Evolutionary conservation across 2,329 filamentous ascomycete species (phyloP).

Genomic region (Arthrinium phaeospermum): DNA sequence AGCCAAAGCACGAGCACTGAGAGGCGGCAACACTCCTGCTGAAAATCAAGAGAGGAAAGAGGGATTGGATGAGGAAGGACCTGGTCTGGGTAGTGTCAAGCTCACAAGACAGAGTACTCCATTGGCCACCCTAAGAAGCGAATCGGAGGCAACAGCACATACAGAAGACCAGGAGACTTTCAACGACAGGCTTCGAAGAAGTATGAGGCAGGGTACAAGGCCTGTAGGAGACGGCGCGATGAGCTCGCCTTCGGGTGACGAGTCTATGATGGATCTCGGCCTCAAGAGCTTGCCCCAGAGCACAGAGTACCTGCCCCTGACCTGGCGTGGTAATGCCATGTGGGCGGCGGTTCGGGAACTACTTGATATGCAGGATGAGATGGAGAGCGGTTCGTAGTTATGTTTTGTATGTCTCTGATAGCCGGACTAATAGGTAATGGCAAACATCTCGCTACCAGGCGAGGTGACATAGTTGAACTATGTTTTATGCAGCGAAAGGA

Average conservation of each 20-base stretch:
- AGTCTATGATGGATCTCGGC: not conserved
- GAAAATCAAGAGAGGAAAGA: not conserved
- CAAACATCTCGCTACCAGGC: not conserved
- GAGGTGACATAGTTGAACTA: not conserved
- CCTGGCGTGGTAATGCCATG: conserved; percentile 12
- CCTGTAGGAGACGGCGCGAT: conserved; percentile 15
- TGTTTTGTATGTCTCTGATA: not conserved
- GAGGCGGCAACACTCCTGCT: not conserved
- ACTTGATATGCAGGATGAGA: conserved; percentile 19
- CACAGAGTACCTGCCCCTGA: not conserved
- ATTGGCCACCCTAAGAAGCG: not conserved
- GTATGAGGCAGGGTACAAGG: conserved; percentile 19
- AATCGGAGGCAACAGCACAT: conserved; percentile 24
- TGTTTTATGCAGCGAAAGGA: not conserved
- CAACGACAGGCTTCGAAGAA: conserved; percentile 23
- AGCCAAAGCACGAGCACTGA: conserved; percentile 36
- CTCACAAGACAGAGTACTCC: not conserved
- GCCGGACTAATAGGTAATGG: not conserved
- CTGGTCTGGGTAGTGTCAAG: not conserved
- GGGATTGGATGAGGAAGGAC: not conserved
- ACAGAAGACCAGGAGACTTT: conserved; percentile 27
- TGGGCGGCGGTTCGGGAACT: conserved; percentile 30
- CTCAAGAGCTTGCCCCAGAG: not conserved
- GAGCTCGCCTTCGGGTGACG: not conserved
- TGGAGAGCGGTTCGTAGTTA: not conserved